Percentiles rank a stretch among this genome's conserved stretches.
Evolutionary conservation across 2,329 filamentous ascomycete species (phyloP).

Genomic region (Aschersonia sp.): DNA sequence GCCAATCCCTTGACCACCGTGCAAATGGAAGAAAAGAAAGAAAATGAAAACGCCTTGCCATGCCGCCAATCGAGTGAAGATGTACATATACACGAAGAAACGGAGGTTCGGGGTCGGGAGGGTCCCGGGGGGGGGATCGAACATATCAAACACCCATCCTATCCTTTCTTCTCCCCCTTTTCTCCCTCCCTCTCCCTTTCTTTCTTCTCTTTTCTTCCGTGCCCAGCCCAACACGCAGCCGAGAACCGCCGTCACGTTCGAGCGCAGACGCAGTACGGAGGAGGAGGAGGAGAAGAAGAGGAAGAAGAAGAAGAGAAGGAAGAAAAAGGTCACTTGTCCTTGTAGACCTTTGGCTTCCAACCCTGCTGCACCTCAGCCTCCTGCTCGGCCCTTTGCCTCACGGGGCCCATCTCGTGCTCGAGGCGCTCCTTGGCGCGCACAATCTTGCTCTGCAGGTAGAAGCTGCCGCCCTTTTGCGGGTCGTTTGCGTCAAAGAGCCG

Average conservation of each 20-base stretch:
- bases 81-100: conserved; percentile 21
- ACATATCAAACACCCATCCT: conserved; percentile 2
- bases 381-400: conserved; percentile 52
- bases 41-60: conserved; percentile 30
- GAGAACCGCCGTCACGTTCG: too few relatives aligned
- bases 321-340: conserved; percentile 45
- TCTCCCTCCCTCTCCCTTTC: too few relatives aligned
- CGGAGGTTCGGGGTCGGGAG: too few relatives aligned
- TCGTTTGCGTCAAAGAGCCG: conserved; percentile 88
- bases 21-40: not conserved
- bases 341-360: conserved; percentile 92
- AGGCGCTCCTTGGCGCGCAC: conserved; percentile 81
- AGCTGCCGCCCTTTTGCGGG: conserved; percentile 88
- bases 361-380: conserved; percentile 73
- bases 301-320: too few relatives aligned
- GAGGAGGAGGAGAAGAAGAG: too few relatives aligned
- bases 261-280: too few relatives aligned
- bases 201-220: too few relatives aligned
- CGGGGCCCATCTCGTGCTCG: conserved; percentile 68
- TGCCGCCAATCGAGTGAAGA: conserved; percentile 39
- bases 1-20: not conserved
- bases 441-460: conserved; percentile 97
- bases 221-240: too few relatives aligned
- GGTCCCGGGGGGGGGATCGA: too few relatives aligned
- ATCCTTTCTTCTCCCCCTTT: not conserved